These are phyloP conservation scores for Pyrenophora teres DNA, from an alignment of 2,329 filamentous ascomycete species.

Conservation along the genomic window DNA sequence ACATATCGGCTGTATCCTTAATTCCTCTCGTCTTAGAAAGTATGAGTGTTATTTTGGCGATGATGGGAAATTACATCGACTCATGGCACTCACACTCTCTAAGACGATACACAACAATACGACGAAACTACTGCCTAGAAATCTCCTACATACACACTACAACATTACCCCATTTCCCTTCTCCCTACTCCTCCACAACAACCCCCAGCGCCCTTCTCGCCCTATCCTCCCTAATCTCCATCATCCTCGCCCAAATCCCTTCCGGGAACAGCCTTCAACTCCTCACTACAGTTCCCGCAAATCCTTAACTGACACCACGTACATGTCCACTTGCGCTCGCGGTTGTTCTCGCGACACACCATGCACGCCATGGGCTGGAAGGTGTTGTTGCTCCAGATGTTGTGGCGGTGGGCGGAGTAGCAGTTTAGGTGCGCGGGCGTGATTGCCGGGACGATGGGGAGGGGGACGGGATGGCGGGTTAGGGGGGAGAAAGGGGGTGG, in stretches of 20 bases:
- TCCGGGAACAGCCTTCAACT: conserved; percentile 25
- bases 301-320: conserved; percentile 46
- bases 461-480: conserved; percentile 21
- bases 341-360: conserved; percentile 36
- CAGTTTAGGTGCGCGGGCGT: conserved; percentile 37
- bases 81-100: too few relatives aligned
- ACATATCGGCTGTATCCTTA: too few relatives aligned
- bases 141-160: too few relatives aligned
- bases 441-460: conserved; percentile 34
- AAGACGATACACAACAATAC: too few relatives aligned
- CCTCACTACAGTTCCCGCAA: conserved; percentile 36
- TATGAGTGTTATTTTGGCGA: too few relatives aligned
- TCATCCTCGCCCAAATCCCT: conserved; percentile 24
- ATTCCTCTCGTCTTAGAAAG: too few relatives aligned
- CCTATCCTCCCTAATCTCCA: conserved; percentile 20
- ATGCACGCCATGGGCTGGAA: conserved; percentile 45
- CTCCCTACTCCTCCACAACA: conserved; percentile 7
- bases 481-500: conserved; percentile 25
- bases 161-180: too few relatives aligned
- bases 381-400: conserved; percentile 37
- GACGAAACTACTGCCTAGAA: too few relatives aligned
- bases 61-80: too few relatives aligned
- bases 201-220: background rate
- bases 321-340: conserved; percentile 40
- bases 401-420: conserved; percentile 38